Conservation (phyloP, 352 stramenopile genomes). For the Globisporangium alternatum region DNA sequence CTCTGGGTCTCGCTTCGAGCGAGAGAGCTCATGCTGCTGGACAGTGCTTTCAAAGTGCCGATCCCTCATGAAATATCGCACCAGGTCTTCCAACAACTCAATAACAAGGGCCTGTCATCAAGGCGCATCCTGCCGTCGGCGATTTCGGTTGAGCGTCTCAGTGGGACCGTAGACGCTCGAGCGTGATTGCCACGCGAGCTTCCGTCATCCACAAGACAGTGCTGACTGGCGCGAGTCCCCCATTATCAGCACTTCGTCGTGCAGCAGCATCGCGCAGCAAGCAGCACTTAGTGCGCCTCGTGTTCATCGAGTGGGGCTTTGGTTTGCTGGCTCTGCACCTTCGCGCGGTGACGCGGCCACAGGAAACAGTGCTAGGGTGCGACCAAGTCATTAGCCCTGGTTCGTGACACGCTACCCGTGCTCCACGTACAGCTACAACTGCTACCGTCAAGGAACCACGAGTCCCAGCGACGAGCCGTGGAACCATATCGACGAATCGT, state of each 20-base stretch:
- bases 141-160: neutral
- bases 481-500: neutral
- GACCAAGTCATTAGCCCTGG: neutral
- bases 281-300: slow-evolving; percentile 12
- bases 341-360: neutral
- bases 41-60: neutral
- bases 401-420: slow-evolving; percentile 23
- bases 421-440: slow-evolving; percentile 23
- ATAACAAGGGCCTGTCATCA: neutral
- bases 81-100: neutral
- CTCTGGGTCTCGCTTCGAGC: neutral
- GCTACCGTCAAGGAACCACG: neutral
- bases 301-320: slow-evolving; percentile 26
- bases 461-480: slow-evolving; percentile 3
- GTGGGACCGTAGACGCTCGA: neutral
- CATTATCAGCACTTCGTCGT: too few species aligned
- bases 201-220: too few species aligned
- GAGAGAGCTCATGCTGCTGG: slow-evolving; percentile 1
- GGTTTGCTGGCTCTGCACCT: slow-evolving; percentile 18
- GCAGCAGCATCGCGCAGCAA: neutral
- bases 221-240: too few species aligned
- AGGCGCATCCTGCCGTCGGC: neutral
- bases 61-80: neutral
- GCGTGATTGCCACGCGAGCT: too few species aligned
- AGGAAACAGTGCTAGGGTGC: neutral